phyloP scores from a whole-genome alignment of 1,284 basidiomycete genomes.

The Albatrellus sp. region DNA sequence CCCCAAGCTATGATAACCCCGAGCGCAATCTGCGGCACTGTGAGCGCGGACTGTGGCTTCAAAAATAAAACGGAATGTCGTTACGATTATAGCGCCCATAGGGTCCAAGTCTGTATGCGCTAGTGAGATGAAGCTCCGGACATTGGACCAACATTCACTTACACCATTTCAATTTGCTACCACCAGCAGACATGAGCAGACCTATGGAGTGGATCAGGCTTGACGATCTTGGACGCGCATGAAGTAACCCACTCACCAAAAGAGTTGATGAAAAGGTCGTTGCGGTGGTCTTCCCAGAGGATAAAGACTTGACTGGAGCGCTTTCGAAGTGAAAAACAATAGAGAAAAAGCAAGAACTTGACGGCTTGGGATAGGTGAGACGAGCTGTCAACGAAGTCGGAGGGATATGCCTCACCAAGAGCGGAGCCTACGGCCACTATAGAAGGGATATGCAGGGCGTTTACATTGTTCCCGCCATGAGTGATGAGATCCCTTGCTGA shows the following conservation, averaged over 20 bases:
- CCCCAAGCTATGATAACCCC: slow-evolving; percentile 79
- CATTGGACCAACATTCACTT: slow-evolving; percentile 15
- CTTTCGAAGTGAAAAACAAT: slow-evolving; percentile 70
- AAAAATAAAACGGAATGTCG: neutral
- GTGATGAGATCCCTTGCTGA: slow-evolving; percentile 61
- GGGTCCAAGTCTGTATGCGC: slow-evolving; percentile 59
- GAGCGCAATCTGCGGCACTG: slow-evolving; percentile 48
- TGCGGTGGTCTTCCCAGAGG: slow-evolving; percentile 92
- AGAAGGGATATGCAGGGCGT: slow-evolving; percentile 71
- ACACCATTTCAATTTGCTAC: slow-evolving; percentile 82
- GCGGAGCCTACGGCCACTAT: slow-evolving; percentile 76
- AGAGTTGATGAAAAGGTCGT: slow-evolving; percentile 76
- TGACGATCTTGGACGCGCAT: no score
- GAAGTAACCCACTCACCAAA: slow-evolving; percentile 41
- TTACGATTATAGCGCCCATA: slow-evolving; percentile 63
- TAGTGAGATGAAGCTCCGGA: slow-evolving; percentile 1
- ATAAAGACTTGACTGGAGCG: slow-evolving; percentile 86
- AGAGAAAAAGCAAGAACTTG: slow-evolving; percentile 80
- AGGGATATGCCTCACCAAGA: slow-evolving; percentile 39
- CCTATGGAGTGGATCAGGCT: slow-evolving; percentile 26
- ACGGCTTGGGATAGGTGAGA: slow-evolving; percentile 34
- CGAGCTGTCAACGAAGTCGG: slow-evolving; percentile 5
- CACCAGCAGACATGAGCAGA: slow-evolving; percentile 84
- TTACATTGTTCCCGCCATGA: slow-evolving; percentile 38
- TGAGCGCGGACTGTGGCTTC: neutral